These are phyloP conservation scores for Cryptococcus jaspeensis DNA, from an alignment of 1,284 basidiomycete genomes.

Conservation along the genomic window DNA sequence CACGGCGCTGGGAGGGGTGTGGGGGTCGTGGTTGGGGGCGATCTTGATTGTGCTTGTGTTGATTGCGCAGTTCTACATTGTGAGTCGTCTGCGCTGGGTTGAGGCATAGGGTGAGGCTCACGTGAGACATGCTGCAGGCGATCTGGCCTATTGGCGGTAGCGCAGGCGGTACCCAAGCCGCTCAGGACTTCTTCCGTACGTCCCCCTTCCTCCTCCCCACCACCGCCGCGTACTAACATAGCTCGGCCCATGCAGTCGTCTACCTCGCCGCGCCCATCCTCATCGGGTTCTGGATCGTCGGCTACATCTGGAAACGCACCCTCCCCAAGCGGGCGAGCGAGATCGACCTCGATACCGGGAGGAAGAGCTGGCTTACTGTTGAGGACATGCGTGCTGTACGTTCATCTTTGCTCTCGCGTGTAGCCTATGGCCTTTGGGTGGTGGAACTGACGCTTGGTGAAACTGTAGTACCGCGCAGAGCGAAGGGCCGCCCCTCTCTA, in stretches of 20 bases:
- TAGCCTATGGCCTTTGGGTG: too few species aligned
- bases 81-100: too few species aligned
- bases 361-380: slow-evolving; percentile 52
- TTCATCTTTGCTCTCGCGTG: too few species aligned
- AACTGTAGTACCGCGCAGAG: slow-evolving; percentile 32
- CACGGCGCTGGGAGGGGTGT: slow-evolving; percentile 54
- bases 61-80: slow-evolving; percentile 47
- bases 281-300: slow-evolving; percentile 43
- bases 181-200: slow-evolving; percentile 52
- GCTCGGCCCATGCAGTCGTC: slow-evolving; percentile 19
- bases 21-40: slow-evolving; percentile 53
- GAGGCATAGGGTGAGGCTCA: too few species aligned
- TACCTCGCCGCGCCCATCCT: slow-evolving; percentile 52
- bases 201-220: slow-evolving; percentile 1
- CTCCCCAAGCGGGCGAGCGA: slow-evolving; percentile 42
- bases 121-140: not conserved
- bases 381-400: slow-evolving; percentile 44
- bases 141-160: slow-evolving; percentile 40
- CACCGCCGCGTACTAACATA: not conserved
- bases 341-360: slow-evolving; percentile 53
- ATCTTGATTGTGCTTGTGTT: slow-evolving; percentile 41
- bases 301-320: slow-evolving; percentile 47
- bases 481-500: slow-evolving; percentile 36
- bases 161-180: slow-evolving; percentile 34
- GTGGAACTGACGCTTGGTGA: too few species aligned